Conservation (phyloP, 1,284 basidiomycete species). For the Leccinum solheimii region DNA sequence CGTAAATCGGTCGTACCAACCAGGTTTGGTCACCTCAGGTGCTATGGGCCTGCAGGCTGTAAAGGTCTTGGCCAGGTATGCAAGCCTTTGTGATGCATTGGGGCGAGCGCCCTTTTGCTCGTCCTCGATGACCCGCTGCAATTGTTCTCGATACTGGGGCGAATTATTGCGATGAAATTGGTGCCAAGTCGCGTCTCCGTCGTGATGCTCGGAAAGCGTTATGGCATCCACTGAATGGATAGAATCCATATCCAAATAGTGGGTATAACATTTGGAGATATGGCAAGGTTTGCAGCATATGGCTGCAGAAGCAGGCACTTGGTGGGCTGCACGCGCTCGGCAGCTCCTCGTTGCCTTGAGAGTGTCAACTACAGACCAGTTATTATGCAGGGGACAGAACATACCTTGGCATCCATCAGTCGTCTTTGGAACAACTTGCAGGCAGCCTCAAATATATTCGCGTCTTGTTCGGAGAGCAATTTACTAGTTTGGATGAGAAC, state of each 20-base stretch:
- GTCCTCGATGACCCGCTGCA: conserved; percentile 28
- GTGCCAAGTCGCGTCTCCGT: conserved; percentile 48
- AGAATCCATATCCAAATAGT: conserved; percentile 44
- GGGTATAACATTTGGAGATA: conserved; percentile 47
- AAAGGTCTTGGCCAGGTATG: conserved; percentile 44
- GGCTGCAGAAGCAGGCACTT: conserved; percentile 26
- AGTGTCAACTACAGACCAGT: conserved; percentile 2
- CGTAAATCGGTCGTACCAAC: conserved; percentile 52
- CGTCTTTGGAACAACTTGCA: conserved; percentile 30
- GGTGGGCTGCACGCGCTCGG: conserved; percentile 25
- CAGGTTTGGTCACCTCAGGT: conserved; percentile 35
- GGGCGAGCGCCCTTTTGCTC: conserved; percentile 40
- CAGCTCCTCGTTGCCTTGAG: conserved; percentile 24
- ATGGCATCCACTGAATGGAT: conserved; percentile 58
- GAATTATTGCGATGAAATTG: conserved; percentile 38
- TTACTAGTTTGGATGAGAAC: conserved; percentile 24
- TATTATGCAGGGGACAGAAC: neutral
- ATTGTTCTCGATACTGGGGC: conserved; percentile 28
- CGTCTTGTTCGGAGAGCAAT: conserved; percentile 22
- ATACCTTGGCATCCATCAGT: conserved; percentile 20
- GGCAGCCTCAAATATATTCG: conserved; percentile 38
- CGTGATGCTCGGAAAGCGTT: conserved; percentile 26
- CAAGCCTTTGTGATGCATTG: conserved; percentile 36
- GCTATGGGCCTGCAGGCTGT: conserved; percentile 45
- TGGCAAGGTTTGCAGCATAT: conserved; percentile 54